phyloP scores from a whole-genome alignment of 1,284 basidiomycete genomes.

The Dichomitus squalens region DNA sequence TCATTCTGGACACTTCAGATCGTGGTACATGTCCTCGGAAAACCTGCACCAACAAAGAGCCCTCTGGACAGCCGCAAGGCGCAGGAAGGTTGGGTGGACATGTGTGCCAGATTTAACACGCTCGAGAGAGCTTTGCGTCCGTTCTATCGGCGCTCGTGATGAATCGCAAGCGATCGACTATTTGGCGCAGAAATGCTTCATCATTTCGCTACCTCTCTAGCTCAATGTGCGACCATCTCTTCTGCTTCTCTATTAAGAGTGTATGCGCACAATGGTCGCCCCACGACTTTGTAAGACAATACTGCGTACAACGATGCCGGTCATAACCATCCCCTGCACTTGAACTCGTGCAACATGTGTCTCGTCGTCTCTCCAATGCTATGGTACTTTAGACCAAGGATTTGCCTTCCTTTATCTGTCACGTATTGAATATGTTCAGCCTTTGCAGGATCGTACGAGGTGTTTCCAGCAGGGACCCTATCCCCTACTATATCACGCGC shows the following conservation, averaged over 20 bases:
- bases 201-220: neutral
- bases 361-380: conserved; percentile 41
- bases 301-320: neutral
- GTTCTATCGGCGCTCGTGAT: neutral
- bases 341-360: conserved; percentile 43
- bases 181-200: neutral
- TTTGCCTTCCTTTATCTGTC: conserved; percentile 40
- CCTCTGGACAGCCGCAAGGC: conserved; percentile 5
- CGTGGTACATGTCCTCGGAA: too few relatives aligned
- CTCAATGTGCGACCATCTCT: too few relatives aligned
- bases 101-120: neutral
- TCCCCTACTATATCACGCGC: conserved; percentile 10
- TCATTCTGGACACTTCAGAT: too few relatives aligned
- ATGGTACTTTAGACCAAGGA: conserved; percentile 49
- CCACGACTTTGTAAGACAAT: neutral
- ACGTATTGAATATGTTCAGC: conserved; percentile 36
- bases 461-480: conserved; percentile 24
- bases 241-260: too few relatives aligned
- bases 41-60: conserved; percentile 2
- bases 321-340: conserved; percentile 22
- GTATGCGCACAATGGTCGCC: too few relatives aligned
- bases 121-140: neutral
- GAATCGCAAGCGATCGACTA: neutral
- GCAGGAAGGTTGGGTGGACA: conserved; percentile 5
- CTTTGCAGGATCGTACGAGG: conserved; percentile 21